phyloP scores from a whole-genome alignment of 306 rosid genomes.

The cucumber (Cucumis sativus) region Cucumber_9930_V3 NC_026660.2:27347001-27347500 shows the following conservation, averaged over 20 bases:
- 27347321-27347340: neutral
- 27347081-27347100: neutral
- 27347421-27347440: neutral
- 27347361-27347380: neutral
- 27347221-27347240: neutral
- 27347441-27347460: neutral
- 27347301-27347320: neutral
- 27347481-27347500: neutral
- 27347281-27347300: neutral
- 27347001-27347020: conserved; percentile 77
- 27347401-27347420: neutral
- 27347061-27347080: neutral
- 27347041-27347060: conserved; percentile 22
- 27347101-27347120: neutral
- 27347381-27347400: neutral
- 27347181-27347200: neutral
- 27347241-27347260: neutral
- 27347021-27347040: conserved; percentile 52
- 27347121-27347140: neutral
- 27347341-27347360: neutral
- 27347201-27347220: neutral
- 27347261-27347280: neutral
- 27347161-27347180: neutral
- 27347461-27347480: neutral
- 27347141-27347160: neutral